Conservation (phyloP, 2,329 filamentous ascomycete genomes). For the Colletotrichum filicis region DNA sequence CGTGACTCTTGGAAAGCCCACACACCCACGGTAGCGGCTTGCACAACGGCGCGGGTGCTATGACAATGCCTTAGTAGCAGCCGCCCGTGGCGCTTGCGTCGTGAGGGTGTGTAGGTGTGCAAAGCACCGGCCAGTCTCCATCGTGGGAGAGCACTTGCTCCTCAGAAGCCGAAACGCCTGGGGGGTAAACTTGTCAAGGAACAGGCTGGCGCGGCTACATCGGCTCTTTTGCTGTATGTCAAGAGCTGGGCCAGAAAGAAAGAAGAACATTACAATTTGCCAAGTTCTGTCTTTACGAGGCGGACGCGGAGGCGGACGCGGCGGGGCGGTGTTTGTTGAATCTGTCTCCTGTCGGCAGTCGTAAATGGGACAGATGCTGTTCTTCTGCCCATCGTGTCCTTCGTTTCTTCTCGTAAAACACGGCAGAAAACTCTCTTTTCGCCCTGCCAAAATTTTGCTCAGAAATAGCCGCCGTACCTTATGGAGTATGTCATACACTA, state of each 20-base stretch:
- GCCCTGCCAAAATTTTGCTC: not conserved
- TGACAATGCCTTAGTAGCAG: slow-evolving; percentile 6
- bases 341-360: not conserved
- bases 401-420: not conserved
- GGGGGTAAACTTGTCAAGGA: not conserved
- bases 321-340: not conserved
- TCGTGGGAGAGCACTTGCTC: not conserved
- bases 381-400: not conserved
- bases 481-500: too few relatives aligned
- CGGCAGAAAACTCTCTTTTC: not conserved
- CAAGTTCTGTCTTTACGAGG: too few relatives aligned
- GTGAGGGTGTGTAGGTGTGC: not conserved
- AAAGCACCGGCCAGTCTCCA: slow-evolving; percentile 16
- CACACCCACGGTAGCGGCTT: not conserved
- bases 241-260: not conserved
- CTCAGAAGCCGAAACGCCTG: slow-evolving; percentile 15
- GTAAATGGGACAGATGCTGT: not conserved
- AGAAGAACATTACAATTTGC: too few relatives aligned
- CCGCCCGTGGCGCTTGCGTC: not conserved
- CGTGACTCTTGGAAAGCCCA: not conserved
- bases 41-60: not conserved
- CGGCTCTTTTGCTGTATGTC: not conserved
- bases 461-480: slow-evolving; percentile 18
- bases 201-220: not conserved
- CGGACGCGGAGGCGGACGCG: too few relatives aligned